Base-by-base conservation (phyloP, 192 early-diverging fungal genomes). In the Coemansia sp. region DNA sequence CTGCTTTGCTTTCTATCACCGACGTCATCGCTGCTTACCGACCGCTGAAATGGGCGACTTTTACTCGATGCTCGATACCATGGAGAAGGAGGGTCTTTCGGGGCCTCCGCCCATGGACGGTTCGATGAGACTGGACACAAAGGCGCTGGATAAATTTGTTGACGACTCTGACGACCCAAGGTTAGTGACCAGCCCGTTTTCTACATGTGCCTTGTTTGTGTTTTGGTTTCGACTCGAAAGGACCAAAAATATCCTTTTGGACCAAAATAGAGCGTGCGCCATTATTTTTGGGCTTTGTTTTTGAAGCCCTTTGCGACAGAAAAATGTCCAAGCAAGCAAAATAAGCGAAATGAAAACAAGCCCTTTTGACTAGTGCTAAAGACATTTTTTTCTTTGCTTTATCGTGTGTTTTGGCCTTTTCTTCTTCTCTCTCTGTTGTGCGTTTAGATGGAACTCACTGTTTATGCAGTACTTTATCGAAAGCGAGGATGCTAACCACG, bases 381-480 rank as follows among this genome's bases (percentile, higher is more conserved):
- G 55, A 25, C 5, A 25, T 33, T 58, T 12, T 58, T 33, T 33
- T 58, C 31, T 32, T 16, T 45, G 45, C 4, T 42, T 25, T 36
- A 2, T 60, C 20, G 7, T 6, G 7, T 42, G 3, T 60, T 34
- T 33, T 22, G 31, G 3, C 42, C 5, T 45, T 45, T 45, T 7
- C 42, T 58, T 11, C 12, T 58, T 57, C 7, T n/a, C 32, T 16
- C 18, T 33, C 36, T 48, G 34, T 38, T 29, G 28, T 33, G 4
- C 33, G 5, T 50, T 45, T 81, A 81, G 80, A 54, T 82, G 80
- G 88, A 68, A 89, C 64, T 57, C 51, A 58, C 64, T 82, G 33
- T 72, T 82, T 67, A 52, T 68, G 22, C 67, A 93, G 63, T 92
- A 82, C 66, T 94, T 93, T 74, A 62, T 93, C 28, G 91, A 91